These are phyloP conservation scores for Basipetospora sp. DNA, from an alignment of 2,329 filamentous ascomycete species.

Conservation along the genomic window DNA sequence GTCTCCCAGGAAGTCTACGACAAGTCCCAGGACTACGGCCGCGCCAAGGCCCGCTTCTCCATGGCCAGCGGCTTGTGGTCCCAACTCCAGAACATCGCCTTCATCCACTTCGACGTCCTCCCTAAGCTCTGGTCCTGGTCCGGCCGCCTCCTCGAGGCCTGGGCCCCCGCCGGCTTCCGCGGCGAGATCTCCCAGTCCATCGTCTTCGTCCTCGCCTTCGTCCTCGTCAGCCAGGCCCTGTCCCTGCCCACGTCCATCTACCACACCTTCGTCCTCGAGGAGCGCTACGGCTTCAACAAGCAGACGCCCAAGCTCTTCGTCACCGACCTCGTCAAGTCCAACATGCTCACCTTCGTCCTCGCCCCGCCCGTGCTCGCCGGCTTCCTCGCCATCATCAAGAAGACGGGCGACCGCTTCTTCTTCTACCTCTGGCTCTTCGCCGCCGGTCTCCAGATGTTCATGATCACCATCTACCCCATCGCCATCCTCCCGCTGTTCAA, in stretches of 20 bases:
- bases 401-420: constrained; percentile 88
- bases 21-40: constrained; percentile 78
- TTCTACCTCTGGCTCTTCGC: constrained; percentile 95
- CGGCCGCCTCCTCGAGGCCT: constrained; percentile 57
- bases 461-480: constrained; percentile 91
- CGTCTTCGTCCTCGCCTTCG: constrained; percentile 78
- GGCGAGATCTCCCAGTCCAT: constrained; percentile 92
- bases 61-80: constrained; percentile 69
- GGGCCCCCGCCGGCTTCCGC: constrained; percentile 62
- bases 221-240: constrained; percentile 64
- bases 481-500: constrained; percentile 93
- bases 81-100: constrained; percentile 75
- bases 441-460: constrained; percentile 77
- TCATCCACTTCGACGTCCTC: constrained; percentile 81
- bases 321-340: constrained; percentile 80
- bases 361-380: constrained; percentile 79
- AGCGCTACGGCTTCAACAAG: constrained; percentile 98
- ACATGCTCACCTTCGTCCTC: constrained; percentile 64
- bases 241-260: constrained; percentile 75
- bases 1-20: constrained; percentile 83
- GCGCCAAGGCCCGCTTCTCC: constrained; percentile 84
- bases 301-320: constrained; percentile 81
- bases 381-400: constrained; percentile 86
- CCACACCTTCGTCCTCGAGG: constrained; percentile 88
- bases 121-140: constrained; percentile 80